Conservation (phyloP, 2,329 filamentous ascomycete genomes). For the Diaporthe sp. region DNA sequence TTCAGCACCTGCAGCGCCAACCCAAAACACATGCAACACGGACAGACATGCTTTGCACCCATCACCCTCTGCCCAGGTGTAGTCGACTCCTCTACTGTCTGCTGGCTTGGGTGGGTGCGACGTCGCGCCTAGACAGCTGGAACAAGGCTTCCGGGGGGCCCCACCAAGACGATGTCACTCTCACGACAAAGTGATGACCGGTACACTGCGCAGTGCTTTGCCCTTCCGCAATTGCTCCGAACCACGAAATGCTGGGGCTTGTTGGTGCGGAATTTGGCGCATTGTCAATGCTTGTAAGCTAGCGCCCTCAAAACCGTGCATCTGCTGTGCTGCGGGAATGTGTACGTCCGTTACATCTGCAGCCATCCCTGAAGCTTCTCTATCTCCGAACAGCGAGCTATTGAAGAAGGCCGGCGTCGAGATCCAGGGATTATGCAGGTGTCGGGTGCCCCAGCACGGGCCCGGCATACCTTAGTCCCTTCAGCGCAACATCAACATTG, state of each 20-base stretch:
- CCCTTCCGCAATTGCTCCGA: not conserved
- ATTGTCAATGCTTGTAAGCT: conserved; percentile 5
- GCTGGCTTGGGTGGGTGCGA: not conserved
- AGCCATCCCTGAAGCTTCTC: not conserved
- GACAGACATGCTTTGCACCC: not conserved
- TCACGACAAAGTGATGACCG: conserved; percentile 11
- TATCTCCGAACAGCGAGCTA: not conserved
- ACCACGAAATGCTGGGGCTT: not conserved
- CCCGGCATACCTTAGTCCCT: not conserved
- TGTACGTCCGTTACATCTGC: not conserved
- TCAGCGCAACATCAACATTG: not conserved
- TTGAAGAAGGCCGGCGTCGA: not conserved
- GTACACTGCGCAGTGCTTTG: not conserved
- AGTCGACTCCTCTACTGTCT: not conserved
- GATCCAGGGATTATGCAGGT: not conserved
- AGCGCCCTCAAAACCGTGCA: not conserved
- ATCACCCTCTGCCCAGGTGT: not conserved
- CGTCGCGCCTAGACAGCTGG: not conserved
- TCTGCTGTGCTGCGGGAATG: not conserved
- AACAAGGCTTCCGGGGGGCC: not conserved
- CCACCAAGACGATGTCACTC: conserved; percentile 18
- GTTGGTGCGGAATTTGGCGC: not conserved
- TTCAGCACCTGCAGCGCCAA: not conserved
- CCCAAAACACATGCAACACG: not conserved
- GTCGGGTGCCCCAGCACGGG: not conserved